Evolutionary conservation across 139 green algal species (phyloP).

Genomic region (Gonium pectorale): DNA sequence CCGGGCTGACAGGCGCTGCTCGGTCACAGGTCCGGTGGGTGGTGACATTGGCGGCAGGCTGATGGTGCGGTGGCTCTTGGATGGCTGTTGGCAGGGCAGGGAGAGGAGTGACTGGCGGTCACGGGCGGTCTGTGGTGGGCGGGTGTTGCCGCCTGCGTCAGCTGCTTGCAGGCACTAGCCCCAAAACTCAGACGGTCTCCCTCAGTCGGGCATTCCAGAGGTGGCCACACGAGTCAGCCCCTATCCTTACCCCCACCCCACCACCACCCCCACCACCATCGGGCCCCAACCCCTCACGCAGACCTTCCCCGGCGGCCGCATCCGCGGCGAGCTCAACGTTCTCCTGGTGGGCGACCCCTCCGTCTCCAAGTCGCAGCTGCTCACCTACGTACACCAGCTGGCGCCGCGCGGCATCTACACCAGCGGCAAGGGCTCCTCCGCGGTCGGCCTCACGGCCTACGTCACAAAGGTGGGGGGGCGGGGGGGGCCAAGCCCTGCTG

Average conservation of each 20-base stretch:
- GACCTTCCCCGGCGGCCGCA: constrained; percentile 65
- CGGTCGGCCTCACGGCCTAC: constrained; percentile 97
- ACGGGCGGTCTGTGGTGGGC: no score
- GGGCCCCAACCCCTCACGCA: constrained; percentile 32
- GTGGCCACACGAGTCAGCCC: no score
- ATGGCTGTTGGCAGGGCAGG: no score
- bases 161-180: no score
- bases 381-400: constrained; percentile 96
- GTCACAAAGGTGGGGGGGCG: constrained; percentile 79
- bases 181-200: no score
- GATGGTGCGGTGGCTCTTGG: no score
- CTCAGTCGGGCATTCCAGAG: no score
- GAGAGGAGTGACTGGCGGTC: no score
- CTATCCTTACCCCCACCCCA: neutral
- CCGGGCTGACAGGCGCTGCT: no score
- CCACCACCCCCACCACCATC: neutral
- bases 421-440: constrained; percentile 89
- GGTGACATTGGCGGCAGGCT: no score
- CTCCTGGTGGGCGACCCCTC: constrained; percentile 97
- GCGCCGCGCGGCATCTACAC: constrained; percentile 97
- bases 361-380: constrained; percentile 95
- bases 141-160: no score
- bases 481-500: neutral
- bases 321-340: constrained; percentile 94
- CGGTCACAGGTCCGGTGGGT: no score